A percentile compares a stretch with the other conserved stretches of the same genome.
phyloP scores from a whole-genome alignment of 2,329 filamentous ascomycete species.

The Lachnellula occidentalis region DNA sequence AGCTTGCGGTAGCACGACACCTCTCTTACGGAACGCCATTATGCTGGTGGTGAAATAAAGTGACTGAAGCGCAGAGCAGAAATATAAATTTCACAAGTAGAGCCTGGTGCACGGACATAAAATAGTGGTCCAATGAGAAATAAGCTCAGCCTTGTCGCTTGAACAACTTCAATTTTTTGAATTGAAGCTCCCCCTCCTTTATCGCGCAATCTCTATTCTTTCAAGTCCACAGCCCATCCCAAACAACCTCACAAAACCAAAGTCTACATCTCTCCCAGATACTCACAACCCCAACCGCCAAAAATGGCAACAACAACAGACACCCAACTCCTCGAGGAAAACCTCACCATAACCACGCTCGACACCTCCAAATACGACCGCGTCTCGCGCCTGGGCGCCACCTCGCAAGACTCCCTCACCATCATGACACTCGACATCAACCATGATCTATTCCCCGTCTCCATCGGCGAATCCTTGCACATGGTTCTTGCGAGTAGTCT shows the following conservation, averaged over 20 bases:
- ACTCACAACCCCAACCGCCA: not conserved
- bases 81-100: not conserved
- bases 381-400: slow-evolving; percentile 77
- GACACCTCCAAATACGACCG: slow-evolving; percentile 92
- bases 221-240: not conserved
- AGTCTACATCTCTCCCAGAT: not conserved
- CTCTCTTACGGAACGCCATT: slow-evolving; percentile 67
- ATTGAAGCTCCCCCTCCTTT: not conserved
- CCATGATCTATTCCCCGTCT: slow-evolving; percentile 79
- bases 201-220: no score
- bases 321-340: slow-evolving; percentile 89
- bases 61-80: not conserved
- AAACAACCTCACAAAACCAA: not conserved
- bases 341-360: slow-evolving; percentile 73
- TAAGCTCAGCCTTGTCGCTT: slow-evolving; percentile 6
- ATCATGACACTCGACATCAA: slow-evolving; percentile 88
- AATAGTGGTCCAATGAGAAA: not conserved
- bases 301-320: slow-evolving; percentile 61
- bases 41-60: not conserved
- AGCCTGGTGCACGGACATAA: slow-evolving; percentile 6
- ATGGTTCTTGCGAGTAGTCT: slow-evolving; percentile 81
- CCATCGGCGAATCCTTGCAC: slow-evolving; percentile 68
- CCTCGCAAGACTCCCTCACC: slow-evolving; percentile 67
- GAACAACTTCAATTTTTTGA: slow-evolving; percentile 8
- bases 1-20: slow-evolving; percentile 43